Evolutionary conservation across 2,329 filamentous ascomycete genomes (phyloP).

Genomic region (Dactylellina sp.): DNA sequence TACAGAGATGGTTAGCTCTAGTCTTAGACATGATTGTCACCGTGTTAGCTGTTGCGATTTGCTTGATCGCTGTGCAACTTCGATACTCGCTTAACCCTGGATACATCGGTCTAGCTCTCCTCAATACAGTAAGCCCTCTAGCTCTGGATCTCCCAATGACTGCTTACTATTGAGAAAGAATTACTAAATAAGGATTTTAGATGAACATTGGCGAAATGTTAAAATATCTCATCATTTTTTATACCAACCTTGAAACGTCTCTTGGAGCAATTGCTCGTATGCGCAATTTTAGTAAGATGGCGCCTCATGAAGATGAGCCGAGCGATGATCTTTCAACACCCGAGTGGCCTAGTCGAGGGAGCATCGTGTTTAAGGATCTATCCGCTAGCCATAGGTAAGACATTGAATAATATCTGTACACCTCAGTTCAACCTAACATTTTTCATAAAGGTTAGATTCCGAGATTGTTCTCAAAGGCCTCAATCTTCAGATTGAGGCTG

Average conservation of each 20-base stretch:
- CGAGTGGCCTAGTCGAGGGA: constrained; percentile 37
- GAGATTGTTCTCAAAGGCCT: constrained; percentile 48
- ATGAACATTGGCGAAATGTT: constrained; percentile 60
- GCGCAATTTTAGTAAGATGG: constrained; percentile 39
- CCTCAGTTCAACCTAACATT: not conserved
- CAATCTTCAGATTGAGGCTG: constrained; percentile 31
- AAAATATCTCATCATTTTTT: constrained; percentile 61
- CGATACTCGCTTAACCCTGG: constrained; percentile 61
- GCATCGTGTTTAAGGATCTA: constrained; percentile 33
- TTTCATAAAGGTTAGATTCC: constrained; percentile 8
- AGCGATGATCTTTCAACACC: constrained; percentile 24
- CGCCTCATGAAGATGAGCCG: constrained; percentile 31
- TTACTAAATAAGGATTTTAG: constrained; percentile 10
- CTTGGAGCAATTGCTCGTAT: constrained; percentile 62
- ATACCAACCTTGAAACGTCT: constrained; percentile 62
- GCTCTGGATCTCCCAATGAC: constrained; percentile 2
- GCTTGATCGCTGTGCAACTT: constrained; percentile 63
- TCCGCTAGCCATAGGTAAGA: constrained; percentile 54
- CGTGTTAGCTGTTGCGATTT: constrained; percentile 63
- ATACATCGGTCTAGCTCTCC: constrained; percentile 62
- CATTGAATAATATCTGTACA: no score
- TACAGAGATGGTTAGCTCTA: constrained; percentile 64
- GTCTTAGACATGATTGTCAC: constrained; percentile 64
- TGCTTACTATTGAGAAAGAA: not conserved
- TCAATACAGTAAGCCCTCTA: constrained; percentile 61